These are phyloP conservation scores for Boletus eberwhitei DNA, from an alignment of 768 basidiomycete genomes.

Conservation along the genomic window DNA sequence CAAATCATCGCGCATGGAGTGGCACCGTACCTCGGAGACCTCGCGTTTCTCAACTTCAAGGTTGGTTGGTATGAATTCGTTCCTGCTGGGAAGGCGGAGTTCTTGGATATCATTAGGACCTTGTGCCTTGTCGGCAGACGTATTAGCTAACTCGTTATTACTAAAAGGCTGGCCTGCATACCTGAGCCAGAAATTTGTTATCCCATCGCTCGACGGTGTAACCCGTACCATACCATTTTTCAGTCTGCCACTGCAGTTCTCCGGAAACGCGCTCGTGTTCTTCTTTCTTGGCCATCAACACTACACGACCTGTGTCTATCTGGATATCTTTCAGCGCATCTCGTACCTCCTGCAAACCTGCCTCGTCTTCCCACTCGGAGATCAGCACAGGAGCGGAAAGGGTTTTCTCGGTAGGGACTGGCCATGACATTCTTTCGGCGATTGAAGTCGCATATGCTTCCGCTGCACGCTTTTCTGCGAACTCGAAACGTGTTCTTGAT, in stretches of 20 bases:
- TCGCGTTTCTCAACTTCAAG: slow-evolving; percentile 79
- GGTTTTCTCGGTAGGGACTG: slow-evolving; percentile 73
- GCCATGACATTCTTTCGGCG: slow-evolving; percentile 72
- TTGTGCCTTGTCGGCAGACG: slow-evolving; percentile 47
- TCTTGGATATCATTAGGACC: slow-evolving; percentile 61
- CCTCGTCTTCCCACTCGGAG: slow-evolving; percentile 66
- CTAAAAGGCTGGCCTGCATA: slow-evolving; percentile 18
- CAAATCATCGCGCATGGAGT: background rate
- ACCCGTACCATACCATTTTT: slow-evolving; percentile 91
- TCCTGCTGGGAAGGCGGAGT: slow-evolving; percentile 77
- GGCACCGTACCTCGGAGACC: slow-evolving; percentile 50
- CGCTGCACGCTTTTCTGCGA: slow-evolving; percentile 78
- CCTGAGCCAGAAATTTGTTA: slow-evolving; percentile 56
- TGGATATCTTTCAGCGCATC: slow-evolving; percentile 60
- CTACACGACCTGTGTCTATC: slow-evolving; percentile 59
- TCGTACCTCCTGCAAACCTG: slow-evolving; percentile 50
- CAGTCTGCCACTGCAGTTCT: slow-evolving; percentile 60
- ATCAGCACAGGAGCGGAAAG: slow-evolving; percentile 69
- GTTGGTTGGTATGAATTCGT: slow-evolving; percentile 87
- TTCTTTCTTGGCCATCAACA: slow-evolving; percentile 76
- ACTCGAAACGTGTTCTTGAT: slow-evolving; percentile 74
- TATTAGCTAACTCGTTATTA: background rate
- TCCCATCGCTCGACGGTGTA: slow-evolving; percentile 76
- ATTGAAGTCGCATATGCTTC: slow-evolving; percentile 78
- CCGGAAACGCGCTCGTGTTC: slow-evolving; percentile 54